Base-by-base conservation (phyloP, 371 early-diverging fungal genomes). In the Aphelidium insulamus region DNA sequence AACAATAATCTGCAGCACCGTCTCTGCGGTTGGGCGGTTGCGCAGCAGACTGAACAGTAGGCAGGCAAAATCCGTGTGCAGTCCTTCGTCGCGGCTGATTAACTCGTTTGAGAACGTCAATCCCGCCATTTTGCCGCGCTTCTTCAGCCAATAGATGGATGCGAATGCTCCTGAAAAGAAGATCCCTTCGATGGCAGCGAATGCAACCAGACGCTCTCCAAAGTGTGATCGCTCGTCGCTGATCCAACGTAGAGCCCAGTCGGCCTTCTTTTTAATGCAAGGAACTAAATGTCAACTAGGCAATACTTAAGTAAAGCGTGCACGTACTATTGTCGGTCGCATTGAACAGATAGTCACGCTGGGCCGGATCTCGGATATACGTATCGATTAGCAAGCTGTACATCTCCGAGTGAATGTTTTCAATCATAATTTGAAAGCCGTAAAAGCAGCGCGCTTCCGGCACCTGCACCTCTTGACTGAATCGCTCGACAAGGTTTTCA, bases 401-500 rank as follows among this genome's bases (percentile, higher is more conserved):
- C 68, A 95, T 98, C 59, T 99, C 99, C 20, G 84, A 71, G 62
- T 99, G 99, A 40, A 99, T 85, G 62, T 97, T 98, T 57, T 99
- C 99, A 45, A 99, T 99, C 86, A 94, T 95, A 50, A 99, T 91
- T 62, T 99, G 99, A 71, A 98, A 99, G 16, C 94, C 97, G 55
- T 98, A 98, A 55, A 99, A 98, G 56, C 82, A 88, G 36, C 90
- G 66, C 15, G 97, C 98, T 57, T 98, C 99, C 32, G 95, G 80
- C 39, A 97, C 77, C 55, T 92, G 91, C 15, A 99, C 95, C 52
- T 99, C 99, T 30, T 72, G 74, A 41, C 81, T 75, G 57, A 99
- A 98, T 34, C 94, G 75, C 54, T 83, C 81, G 16, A 94, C 77
- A 30, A 99, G 60, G 54, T 98, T 99, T 57, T 97, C 98, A 54